Conservation (phyloP, 768 basidiomycete species). For the Mycena belliarum region DNA sequence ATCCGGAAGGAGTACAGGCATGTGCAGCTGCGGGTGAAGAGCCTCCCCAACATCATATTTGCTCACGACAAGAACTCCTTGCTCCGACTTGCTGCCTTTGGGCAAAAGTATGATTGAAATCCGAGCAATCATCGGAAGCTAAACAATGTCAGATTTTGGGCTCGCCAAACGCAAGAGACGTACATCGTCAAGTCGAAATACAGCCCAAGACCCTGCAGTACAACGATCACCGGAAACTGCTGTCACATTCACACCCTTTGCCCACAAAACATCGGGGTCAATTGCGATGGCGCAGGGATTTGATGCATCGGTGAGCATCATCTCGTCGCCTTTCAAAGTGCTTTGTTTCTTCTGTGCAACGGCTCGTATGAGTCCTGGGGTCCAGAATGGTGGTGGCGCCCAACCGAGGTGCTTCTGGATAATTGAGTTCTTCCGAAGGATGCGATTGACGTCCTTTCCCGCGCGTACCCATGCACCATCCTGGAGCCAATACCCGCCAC, state of each 20-base stretch:
- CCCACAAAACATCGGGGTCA: neutral
- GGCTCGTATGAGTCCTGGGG: neutral
- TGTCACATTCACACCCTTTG: neutral
- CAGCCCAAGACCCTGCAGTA: neutral
- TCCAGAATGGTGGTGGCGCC: constrained; percentile 9
- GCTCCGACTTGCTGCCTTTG: neutral
- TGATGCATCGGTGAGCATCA: neutral
- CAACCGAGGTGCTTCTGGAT: constrained; percentile 25
- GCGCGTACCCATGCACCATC: constrained; percentile 18
- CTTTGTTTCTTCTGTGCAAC: constrained; percentile 6
- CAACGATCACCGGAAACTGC: neutral
- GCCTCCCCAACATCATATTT: constrained; percentile 3
- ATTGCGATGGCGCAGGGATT: neutral
- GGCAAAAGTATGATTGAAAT: neutral
- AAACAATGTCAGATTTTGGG: neutral
- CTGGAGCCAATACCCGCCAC: constrained; percentile 34
- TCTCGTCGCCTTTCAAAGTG: neutral
- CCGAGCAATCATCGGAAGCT: neutral
- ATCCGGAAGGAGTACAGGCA: neutral
- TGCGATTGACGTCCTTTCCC: constrained; percentile 15
- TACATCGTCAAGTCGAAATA: constrained; percentile 1
- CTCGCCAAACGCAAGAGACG: neutral
- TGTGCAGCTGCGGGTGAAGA: constrained; percentile 2
- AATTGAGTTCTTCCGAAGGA: constrained; percentile 15
- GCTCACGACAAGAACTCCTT: neutral